Evolutionary conservation across 2,329 filamentous ascomycete species (phyloP).

Genomic region (Pezizomycotina sp.): DNA sequence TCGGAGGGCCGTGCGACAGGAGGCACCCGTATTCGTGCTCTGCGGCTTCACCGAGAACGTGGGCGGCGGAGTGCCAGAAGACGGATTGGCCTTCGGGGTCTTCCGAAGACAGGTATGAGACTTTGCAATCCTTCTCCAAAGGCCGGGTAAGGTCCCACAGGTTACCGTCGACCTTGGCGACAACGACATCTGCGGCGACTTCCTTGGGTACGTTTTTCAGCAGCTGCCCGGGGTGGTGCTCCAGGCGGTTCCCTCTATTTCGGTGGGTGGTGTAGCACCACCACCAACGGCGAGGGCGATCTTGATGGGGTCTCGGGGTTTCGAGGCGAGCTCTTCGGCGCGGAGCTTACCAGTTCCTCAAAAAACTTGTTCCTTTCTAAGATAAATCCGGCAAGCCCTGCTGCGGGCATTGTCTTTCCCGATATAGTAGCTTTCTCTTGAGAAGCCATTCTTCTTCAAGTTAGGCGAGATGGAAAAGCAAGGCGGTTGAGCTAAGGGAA

Average conservation of each 20-base stretch:
- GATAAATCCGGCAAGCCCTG: too few relatives aligned
- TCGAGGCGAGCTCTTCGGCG: too few relatives aligned
- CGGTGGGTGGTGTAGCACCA: too few relatives aligned
- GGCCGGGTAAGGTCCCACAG: constrained; percentile 90
- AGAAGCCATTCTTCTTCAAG: too few relatives aligned
- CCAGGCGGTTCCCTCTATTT: constrained; percentile 64
- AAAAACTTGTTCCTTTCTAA: too few relatives aligned
- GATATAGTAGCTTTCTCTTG: too few relatives aligned
- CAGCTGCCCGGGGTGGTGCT: constrained; percentile 76
- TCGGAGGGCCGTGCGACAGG: constrained; percentile 83
- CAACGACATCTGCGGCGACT: constrained; percentile 68
- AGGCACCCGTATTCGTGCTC: constrained; percentile 83
- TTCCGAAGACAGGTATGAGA: constrained; percentile 74
- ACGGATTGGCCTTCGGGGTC: constrained; percentile 40
- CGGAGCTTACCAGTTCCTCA: too few relatives aligned
- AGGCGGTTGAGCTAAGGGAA: too few relatives aligned
- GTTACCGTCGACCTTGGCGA: constrained; percentile 68
- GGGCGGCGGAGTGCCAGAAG: constrained; percentile 94
- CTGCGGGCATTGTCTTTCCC: too few relatives aligned
- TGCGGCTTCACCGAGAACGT: constrained; percentile 86
- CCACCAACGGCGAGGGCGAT: constrained; percentile 59
- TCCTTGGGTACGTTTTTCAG: constrained; percentile 69
- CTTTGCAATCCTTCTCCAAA: constrained; percentile 68
- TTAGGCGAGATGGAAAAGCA: too few relatives aligned
- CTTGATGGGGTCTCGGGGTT: constrained; percentile 57